phyloP scores from a whole-genome alignment of 2,329 filamentous ascomycete species.

The Diplodia corticola region DNA sequence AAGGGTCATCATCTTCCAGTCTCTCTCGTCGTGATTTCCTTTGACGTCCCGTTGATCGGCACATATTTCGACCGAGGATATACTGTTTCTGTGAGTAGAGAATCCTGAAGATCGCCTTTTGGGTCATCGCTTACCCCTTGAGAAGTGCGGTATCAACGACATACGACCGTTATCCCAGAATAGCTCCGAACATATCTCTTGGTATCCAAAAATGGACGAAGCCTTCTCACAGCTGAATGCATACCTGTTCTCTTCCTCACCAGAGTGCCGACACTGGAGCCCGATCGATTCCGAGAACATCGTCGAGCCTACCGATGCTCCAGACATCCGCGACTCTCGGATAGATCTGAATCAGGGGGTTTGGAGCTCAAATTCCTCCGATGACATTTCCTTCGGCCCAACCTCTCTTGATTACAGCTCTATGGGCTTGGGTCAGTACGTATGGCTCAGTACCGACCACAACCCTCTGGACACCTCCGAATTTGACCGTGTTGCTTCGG shows the following conservation, averaged over 20 bases:
- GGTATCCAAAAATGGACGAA: neutral
- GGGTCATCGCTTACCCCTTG: neutral
- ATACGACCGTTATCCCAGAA: neutral
- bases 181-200: neutral
- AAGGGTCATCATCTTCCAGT: accelerated
- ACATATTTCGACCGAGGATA: neutral
- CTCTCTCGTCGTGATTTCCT: neutral
- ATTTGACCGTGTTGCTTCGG: too few relatives aligned
- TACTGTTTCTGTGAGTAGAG: neutral
- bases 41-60: neutral
- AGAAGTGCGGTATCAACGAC: neutral
- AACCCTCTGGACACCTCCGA: too few relatives aligned
- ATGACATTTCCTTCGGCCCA: neutral
- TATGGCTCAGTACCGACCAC: neutral
- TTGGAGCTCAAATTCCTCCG: too few relatives aligned
- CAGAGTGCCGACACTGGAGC: neutral
- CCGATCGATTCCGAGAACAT: neutral
- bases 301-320: neutral
- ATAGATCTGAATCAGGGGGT: neutral
- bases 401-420: neutral
- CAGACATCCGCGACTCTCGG: neutral
- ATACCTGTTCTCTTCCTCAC: neutral
- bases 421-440: neutral
- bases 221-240: neutral
- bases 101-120: neutral